Conservation (phyloP, 371 early-diverging fungal species). For the Rhizopus microsporus region DNA sequence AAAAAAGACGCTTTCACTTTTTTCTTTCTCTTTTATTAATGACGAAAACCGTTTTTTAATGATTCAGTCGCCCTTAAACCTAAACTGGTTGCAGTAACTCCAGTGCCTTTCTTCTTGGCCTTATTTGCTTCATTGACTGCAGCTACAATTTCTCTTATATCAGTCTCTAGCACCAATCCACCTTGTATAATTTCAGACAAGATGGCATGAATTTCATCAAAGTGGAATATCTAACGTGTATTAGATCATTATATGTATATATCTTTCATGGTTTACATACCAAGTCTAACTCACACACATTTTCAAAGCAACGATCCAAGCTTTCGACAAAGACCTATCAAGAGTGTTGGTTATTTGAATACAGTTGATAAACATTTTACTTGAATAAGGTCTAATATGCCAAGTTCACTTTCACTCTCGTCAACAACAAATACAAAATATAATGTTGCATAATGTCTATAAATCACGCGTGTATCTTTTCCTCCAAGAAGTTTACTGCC, state of each 20-base stretch:
- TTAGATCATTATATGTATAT: too few species aligned
- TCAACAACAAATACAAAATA: slow-evolving; percentile 96
- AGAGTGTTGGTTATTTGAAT: background rate
- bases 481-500: slow-evolving; percentile 85
- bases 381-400: slow-evolving; percentile 93
- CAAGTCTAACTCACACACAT: slow-evolving; percentile 96
- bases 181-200: slow-evolving; percentile 78
- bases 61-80: slow-evolving; percentile 46
- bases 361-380: slow-evolving; percentile 36
- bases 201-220: slow-evolving; percentile 70
- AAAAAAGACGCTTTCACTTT: background rate
- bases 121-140: slow-evolving; percentile 61
- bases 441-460: slow-evolving; percentile 90
- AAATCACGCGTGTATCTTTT: slow-evolving; percentile 87
- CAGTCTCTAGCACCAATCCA: slow-evolving; percentile 75
- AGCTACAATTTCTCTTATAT: slow-evolving; percentile 62
- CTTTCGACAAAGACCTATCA: slow-evolving; percentile 92
- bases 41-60: slow-evolving; percentile 44
- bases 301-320: slow-evolving; percentile 89
- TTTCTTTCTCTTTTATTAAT: slow-evolving; percentile 38
- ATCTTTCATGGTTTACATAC: slow-evolving; percentile 36
- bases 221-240: slow-evolving; percentile 69
- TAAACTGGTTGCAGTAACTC: slow-evolving; percentile 37
- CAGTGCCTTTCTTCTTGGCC: slow-evolving; percentile 50
- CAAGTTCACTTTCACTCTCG: slow-evolving; percentile 92